A percentile compares a stretch with the other conserved stretches of the same genome.
These are phyloP conservation scores for Orbilia blumenaviensis DNA, from an alignment of 2,329 filamentous ascomycete species.

Conservation along the genomic window DNA sequence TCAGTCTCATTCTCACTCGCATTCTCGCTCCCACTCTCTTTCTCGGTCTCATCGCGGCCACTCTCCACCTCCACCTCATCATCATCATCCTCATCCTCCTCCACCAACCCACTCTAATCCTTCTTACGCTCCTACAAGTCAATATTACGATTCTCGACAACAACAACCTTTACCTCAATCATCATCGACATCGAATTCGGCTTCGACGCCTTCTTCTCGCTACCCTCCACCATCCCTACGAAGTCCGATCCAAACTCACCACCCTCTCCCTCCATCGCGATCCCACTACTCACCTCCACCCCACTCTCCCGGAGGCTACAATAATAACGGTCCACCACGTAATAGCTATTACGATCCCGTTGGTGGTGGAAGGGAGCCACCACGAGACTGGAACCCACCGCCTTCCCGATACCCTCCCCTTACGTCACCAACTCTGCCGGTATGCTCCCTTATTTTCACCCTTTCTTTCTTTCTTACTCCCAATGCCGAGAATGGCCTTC, in stretches of 20 bases:
- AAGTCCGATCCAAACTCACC: slow-evolving; percentile 42
- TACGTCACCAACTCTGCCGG: slow-evolving; percentile 45
- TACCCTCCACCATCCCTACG: slow-evolving; percentile 37
- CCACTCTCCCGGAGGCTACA: slow-evolving; percentile 60
- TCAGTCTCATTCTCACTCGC: slow-evolving; percentile 35
- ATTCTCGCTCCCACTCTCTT: background rate
- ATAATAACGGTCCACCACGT: slow-evolving; percentile 57
- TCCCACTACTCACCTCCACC: slow-evolving; percentile 56
- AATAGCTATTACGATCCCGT: slow-evolving; percentile 53
- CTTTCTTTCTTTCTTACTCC: no score
- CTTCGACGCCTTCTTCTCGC: slow-evolving; percentile 32
- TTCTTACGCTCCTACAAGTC: slow-evolving; percentile 3
- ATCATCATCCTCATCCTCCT: slow-evolving; percentile 47
- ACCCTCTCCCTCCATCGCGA: slow-evolving; percentile 27
- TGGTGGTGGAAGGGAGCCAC: slow-evolving; percentile 44
- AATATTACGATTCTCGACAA: slow-evolving; percentile 50
- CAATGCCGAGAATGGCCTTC: no score
- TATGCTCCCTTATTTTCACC: no score
- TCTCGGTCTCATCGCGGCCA: slow-evolving; percentile 41
- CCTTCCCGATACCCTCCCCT: slow-evolving; percentile 43
- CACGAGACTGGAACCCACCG: slow-evolving; percentile 44
- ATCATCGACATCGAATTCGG: background rate
- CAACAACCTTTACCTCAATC: slow-evolving; percentile 12
- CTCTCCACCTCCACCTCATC: slow-evolving; percentile 48
- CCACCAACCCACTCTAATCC: slow-evolving; percentile 48